phyloP scores from a whole-genome alignment of 2,329 filamentous ascomycete genomes.

The Colletotrichum neosansevieriae region DNA sequence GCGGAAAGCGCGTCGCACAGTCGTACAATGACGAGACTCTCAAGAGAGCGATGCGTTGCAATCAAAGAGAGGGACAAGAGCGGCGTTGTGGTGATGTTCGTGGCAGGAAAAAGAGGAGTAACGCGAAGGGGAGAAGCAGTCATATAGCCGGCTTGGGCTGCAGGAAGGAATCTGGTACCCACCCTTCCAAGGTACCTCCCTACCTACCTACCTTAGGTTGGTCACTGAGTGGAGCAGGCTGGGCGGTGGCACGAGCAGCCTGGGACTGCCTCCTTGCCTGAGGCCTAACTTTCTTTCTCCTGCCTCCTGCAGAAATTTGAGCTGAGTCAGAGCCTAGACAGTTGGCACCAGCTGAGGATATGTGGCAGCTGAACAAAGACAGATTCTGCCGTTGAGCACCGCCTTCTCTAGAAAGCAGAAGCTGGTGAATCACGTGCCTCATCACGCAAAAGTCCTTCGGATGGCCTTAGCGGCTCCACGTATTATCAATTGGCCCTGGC shows the following conservation, averaged over 20 bases:
- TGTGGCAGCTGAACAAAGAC: too few species aligned
- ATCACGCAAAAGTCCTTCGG: conserved; percentile 29
- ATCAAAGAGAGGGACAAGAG: conserved; percentile 7
- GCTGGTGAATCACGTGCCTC: conserved; percentile 1
- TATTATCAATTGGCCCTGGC: conserved; percentile 24
- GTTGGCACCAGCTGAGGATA: too few species aligned
- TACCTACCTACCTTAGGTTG: too few species aligned
- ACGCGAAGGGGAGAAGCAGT: conserved; percentile 26
- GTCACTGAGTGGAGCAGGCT: conserved; percentile 4
- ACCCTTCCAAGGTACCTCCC: conserved; percentile 5
- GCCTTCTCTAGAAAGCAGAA: neutral
- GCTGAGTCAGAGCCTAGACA: conserved; percentile 9
- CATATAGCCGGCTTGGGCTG: conserved; percentile 32
- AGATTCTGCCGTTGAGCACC: too few species aligned
- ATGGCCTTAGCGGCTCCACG: conserved; percentile 33
- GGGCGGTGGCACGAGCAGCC: neutral
- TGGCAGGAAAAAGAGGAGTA: conserved; percentile 37
- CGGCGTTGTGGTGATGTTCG: conserved; percentile 27
- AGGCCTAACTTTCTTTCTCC: neutral
- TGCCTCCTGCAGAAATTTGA: neutral
- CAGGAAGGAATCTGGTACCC: conserved; percentile 36
- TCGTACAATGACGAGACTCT: neutral
- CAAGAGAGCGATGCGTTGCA: conserved; percentile 5
- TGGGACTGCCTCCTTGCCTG: too few species aligned
- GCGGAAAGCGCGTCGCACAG: conserved; percentile 1